phyloP scores from a whole-genome alignment of 1,139 yeast species.

The Yamadazyma songkhlaensis region DNA sequence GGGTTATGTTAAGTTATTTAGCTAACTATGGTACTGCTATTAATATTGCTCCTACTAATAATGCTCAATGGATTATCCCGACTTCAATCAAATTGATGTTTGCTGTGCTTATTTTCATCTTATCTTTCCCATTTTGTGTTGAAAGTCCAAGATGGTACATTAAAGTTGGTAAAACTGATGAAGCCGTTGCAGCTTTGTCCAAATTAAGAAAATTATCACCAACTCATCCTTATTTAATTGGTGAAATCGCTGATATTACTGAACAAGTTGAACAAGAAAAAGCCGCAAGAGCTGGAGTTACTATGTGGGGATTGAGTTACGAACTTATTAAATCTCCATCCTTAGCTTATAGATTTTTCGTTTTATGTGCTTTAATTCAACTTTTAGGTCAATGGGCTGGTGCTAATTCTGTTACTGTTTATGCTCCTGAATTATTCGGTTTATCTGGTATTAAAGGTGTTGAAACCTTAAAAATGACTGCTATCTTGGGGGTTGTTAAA shows the following conservation, averaged over 20 bases:
- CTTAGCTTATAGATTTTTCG: constrained; percentile 43
- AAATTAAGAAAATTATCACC: constrained; percentile 48
- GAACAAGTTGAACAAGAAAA: constrained; percentile 41
- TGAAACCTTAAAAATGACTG: constrained; percentile 43
- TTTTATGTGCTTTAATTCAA: constrained; percentile 33
- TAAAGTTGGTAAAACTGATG: constrained; percentile 32
- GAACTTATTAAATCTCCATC: constrained; percentile 33
- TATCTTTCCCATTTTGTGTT: constrained; percentile 34
- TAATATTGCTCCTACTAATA: constrained; percentile 25
- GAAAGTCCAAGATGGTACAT: constrained; percentile 49
- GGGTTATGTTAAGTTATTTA: constrained; percentile 53
- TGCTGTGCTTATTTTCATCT: constrained; percentile 36
- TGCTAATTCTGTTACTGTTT: constrained; percentile 55
- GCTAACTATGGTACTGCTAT: constrained; percentile 42
- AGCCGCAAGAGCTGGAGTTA: constrained; percentile 23
- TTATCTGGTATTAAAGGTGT: constrained; percentile 44
- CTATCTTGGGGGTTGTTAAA: constrained; percentile 48
- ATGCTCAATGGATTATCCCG: constrained; percentile 38
- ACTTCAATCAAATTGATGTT: constrained; percentile 37
- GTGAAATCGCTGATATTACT: constrained; percentile 51
- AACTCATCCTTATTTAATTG: constrained; percentile 49
- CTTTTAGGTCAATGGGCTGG: constrained; percentile 4
- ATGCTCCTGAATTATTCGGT: constrained; percentile 54
- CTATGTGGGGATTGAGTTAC: constrained; percentile 19
- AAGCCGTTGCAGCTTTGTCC: constrained; percentile 35